phyloP scores from a whole-genome alignment of 495 filamentous ascomycete genomes.

The Cryomyces antarcticus region DNA sequence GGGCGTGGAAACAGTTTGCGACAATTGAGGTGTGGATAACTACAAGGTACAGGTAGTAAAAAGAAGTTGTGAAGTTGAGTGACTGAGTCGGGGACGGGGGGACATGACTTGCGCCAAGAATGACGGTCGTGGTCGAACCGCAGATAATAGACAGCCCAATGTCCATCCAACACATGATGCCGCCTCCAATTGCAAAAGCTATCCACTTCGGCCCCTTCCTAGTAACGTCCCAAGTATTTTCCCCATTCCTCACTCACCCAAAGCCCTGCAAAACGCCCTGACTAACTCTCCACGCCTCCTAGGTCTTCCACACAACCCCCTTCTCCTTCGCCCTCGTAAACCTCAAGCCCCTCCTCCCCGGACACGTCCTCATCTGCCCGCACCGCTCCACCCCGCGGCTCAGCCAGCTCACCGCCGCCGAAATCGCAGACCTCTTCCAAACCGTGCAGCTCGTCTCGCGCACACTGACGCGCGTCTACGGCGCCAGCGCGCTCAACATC shows the following conservation, averaged over 20 bases:
- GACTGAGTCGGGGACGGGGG: no score
- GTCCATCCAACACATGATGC: background rate
- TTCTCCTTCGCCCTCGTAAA: slow-evolving; percentile 75
- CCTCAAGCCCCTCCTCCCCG: slow-evolving; percentile 82
- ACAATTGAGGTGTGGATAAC: no score
- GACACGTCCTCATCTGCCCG: slow-evolving; percentile 72
- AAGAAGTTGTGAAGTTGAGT: no score
- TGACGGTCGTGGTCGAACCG: no score
- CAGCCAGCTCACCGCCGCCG: slow-evolving; percentile 47
- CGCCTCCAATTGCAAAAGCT: slow-evolving; percentile 5
- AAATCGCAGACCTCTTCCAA: slow-evolving; percentile 67
- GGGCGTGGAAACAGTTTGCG: no score
- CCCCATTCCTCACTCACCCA: background rate
- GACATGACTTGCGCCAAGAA: no score
- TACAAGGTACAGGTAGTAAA: no score
- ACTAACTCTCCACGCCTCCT: slow-evolving; percentile 10
- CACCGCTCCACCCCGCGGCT: slow-evolving; percentile 45
- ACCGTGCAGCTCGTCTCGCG: slow-evolving; percentile 64
- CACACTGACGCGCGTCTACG: slow-evolving; percentile 55
- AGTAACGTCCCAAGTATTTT: slow-evolving; percentile 37
- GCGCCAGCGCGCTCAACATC: slow-evolving; percentile 49
- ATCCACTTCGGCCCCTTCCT: slow-evolving; percentile 45
- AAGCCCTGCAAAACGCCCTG: background rate
- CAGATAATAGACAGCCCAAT: no score
- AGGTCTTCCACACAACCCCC: slow-evolving; percentile 71